Conservation (phyloP, 768 basidiomycete species). For the Lyophyllum shimeji region DNA sequence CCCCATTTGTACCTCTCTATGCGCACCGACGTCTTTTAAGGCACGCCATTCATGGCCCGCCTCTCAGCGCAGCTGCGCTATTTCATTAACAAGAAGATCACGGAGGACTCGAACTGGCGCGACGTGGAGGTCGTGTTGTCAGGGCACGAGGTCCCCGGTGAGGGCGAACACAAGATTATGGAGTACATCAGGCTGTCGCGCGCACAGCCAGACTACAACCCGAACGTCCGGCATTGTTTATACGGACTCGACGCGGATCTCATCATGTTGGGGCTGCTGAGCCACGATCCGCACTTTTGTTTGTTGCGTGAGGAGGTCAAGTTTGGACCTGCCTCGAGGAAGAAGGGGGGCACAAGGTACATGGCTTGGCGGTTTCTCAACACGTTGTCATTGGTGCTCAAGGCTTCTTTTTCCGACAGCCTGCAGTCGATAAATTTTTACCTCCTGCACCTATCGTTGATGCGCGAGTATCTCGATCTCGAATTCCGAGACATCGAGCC, state of each 20-base stretch:
- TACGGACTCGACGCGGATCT: slow-evolving; percentile 98
- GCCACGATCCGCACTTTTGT: slow-evolving; percentile 99
- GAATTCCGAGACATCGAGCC: slow-evolving; percentile 81
- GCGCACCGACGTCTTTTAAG: slow-evolving; percentile 35
- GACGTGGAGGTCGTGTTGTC: slow-evolving; percentile 90
- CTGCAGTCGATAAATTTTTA: slow-evolving; percentile 90
- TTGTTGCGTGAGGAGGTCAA: slow-evolving; percentile 97
- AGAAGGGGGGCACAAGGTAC: slow-evolving; percentile 61
- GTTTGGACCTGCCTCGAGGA: slow-evolving; percentile 81
- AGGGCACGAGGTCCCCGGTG: slow-evolving; percentile 97
- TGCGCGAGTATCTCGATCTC: slow-evolving; percentile 96
- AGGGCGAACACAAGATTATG: slow-evolving; percentile 99
- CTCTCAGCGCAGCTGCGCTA: slow-evolving; percentile 92
- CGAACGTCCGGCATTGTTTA: slow-evolving; percentile 95
- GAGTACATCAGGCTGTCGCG: slow-evolving; percentile 95
- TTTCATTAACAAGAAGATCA: slow-evolving; percentile 97
- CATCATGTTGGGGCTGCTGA: slow-evolving; percentile 95
- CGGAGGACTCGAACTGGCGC: slow-evolving; percentile 95
- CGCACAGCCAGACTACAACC: slow-evolving; percentile 94
- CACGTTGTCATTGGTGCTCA: background rate
- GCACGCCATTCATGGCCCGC: slow-evolving; percentile 93
- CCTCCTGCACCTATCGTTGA: slow-evolving; percentile 87
- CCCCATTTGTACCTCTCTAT: background rate
- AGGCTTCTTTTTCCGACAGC: slow-evolving; percentile 21
- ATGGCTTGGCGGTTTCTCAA: slow-evolving; percentile 3